Base-by-base conservation (phyloP, 805 yeast genomes). In the Saturnispora diversa region DNA sequence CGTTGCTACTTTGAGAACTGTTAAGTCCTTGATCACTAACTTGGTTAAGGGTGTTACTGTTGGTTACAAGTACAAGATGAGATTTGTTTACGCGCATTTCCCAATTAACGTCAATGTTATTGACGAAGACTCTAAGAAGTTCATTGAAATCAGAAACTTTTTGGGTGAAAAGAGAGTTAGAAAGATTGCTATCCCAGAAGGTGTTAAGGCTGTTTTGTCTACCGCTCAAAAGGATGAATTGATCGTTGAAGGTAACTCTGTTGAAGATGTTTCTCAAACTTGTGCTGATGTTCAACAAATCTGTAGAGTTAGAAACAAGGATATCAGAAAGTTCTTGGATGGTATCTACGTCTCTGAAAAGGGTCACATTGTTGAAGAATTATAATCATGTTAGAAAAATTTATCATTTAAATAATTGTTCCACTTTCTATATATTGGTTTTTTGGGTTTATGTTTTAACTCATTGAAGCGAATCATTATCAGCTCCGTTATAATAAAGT, bases 31-130 rank as follows among this genome's bases (percentile, higher is more conserved):
- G 67, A 77, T 92, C 62, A 66, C 85, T 66, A 92, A 92, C 84
- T 72, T 92, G 80, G 70, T 92, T 73, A 84, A 84, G 57, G 99
- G 99, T 84, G 98, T 92, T 67, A 92, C 98, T 69, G 80, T 80
- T 77, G 98, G 97, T 72, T 90, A 74, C 94, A 80, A 84, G 75
- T 92, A 92, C 92, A 92, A 92, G 84, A 83, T 92, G 97, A 87
- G 97, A 80, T 88, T 86, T 71, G 98, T 92, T 53, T 94, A 90
- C 68, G 99, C 98, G 81, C 98, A 92, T 85, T 92, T 92, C 95
- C 99, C 98, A 70, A 92, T 94, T 74, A 92, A 92, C 74, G 96
- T 92, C 58, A 90, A 88, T 77, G 69, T 87, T 56, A 66, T 84
- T 65, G 85, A 84, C 54, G 73, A 75, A 62, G 90, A 90, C 45